Base-by-base conservation (phyloP, 305 asterid species). In the Euphrasia arctica region DNA sequence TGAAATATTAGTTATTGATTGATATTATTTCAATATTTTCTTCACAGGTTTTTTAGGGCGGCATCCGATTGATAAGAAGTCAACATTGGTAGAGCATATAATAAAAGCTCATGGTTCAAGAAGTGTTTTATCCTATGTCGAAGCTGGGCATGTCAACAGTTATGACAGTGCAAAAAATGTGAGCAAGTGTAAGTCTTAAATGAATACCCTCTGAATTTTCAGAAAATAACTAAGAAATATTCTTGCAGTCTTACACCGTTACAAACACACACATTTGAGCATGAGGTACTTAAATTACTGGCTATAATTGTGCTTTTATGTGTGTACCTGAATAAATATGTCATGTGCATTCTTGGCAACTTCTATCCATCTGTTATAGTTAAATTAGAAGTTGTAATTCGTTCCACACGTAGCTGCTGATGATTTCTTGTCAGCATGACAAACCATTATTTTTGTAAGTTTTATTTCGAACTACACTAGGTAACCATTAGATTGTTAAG, bases 151-250 rank as follows among this genome's bases (percentile, higher is more conserved):
- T 60, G 12, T 72, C 58, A 83, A 83, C 65, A 43, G 54, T 27
- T 70, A 75, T 58, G 95, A 86, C 66, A 69, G 80, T 41, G 59
- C 72, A 52, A 84, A 79, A 22, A 76, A 70, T 65, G 74, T 78
- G 65, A 80, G 74, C 81, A 83, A 86, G 86, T 86, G 96, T 90
- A 81, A 82, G 96, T 69, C 63, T 73, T 45, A 67, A 45, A 50
- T 12, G 3, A 60, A 5, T n/a, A 10, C 29, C 61, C 55, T 59
- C 18, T 47, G 52, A 22, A 31, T 13, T 13, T 75, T 11, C 36
- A 14, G 3, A 43, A 43, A 13, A 28, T 25, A 62, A 68, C 15
- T n/a, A 2, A 1, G 14, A 11, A 0, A 43, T 52, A 28, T 63
- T 47, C 34, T 34, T 45, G 31, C 27, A 9, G n/a, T 18, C 27